A percentile compares a stretch with the other conserved stretches of the same genome.
Evolutionary conservation across 2,329 filamentous ascomycete species (phyloP).

Genomic region (Paecilomyces formosus): DNA sequence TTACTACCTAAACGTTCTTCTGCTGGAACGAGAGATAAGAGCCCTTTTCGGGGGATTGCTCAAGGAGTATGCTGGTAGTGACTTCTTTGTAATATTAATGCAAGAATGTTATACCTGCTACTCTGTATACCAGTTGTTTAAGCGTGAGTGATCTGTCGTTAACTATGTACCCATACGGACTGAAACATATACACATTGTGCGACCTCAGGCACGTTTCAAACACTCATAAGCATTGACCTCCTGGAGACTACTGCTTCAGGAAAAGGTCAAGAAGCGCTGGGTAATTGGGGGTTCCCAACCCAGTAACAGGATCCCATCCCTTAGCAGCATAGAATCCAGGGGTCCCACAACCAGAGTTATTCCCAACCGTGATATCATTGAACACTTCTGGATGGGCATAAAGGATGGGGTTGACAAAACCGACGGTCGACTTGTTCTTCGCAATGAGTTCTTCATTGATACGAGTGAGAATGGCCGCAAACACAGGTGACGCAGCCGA

Average conservation of each 20-base stretch:
- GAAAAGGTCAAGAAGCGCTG: conserved; percentile 5
- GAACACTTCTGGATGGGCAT: conserved; percentile 22
- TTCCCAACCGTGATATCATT: conserved; percentile 23
- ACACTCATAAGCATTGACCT: background rate
- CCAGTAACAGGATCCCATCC: conserved; percentile 30
- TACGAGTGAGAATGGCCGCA: conserved; percentile 47
- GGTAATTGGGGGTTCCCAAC: conserved; percentile 20
- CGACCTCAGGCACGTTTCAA: background rate
- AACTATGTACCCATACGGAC: background rate
- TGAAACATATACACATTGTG: background rate
- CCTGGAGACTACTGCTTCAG: background rate
- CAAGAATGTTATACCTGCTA: no score
- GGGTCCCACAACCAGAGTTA: conserved; percentile 22
- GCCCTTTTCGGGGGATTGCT: no score
- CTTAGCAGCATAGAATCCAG: conserved; percentile 17
- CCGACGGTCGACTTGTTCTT: conserved; percentile 45
- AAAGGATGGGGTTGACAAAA: conserved; percentile 44
- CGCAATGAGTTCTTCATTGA: conserved; percentile 48
- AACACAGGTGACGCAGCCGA: conserved; percentile 48
- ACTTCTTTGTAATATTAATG: no score
- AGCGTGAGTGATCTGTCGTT: background rate
- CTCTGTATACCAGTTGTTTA: no score
- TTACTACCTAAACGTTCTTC: no score
- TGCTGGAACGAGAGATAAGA: no score
- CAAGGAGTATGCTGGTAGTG: no score